These are phyloP conservation scores for Gracilaria gracilis DNA, from an alignment of 23 red algal genomes.

Conservation along the genomic window DNA sequence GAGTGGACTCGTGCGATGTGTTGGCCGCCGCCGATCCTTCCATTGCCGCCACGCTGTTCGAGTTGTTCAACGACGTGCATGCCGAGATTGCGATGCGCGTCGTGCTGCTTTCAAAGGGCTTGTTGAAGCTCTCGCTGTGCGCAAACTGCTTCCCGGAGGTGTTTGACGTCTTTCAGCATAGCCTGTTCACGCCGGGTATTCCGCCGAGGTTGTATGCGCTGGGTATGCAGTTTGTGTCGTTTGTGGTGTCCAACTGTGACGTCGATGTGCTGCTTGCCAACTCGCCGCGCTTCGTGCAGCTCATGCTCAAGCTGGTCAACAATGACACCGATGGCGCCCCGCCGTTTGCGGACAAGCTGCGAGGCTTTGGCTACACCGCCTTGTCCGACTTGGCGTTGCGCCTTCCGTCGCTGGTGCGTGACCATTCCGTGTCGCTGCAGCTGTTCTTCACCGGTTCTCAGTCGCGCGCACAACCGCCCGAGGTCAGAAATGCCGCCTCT, in stretches of 20 bases:
- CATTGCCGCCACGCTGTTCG: slow-evolving; percentile 49
- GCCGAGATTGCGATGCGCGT: slow-evolving; percentile 46
- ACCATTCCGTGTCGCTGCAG: not conserved
- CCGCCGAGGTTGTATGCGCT: slow-evolving; percentile 40
- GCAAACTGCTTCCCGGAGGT: slow-evolving; percentile 70
- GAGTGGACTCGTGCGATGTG: slow-evolving; percentile 31
- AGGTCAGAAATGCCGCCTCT: slow-evolving; percentile 48
- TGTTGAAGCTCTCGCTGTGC: slow-evolving; percentile 33
- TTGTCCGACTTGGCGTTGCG: slow-evolving; percentile 43
- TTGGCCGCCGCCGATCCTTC: slow-evolving; percentile 40
- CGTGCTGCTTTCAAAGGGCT: slow-evolving; percentile 39
- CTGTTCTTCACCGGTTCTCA: slow-evolving; percentile 50
- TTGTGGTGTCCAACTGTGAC: slow-evolving; percentile 47
- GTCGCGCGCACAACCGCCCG: slow-evolving; percentile 2
- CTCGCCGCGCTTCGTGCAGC: slow-evolving; percentile 11
- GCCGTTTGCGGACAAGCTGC: slow-evolving; percentile 32
- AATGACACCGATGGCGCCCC: slow-evolving; percentile 54
- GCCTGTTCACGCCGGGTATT: slow-evolving; percentile 42
- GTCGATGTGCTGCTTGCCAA: slow-evolving; percentile 32
- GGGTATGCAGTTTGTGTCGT: slow-evolving; percentile 76
- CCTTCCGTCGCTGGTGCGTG: slow-evolving; percentile 31
- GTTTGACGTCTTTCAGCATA: slow-evolving; percentile 26
- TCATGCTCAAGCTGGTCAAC: slow-evolving; percentile 46
- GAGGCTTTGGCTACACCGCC: slow-evolving; percentile 64
- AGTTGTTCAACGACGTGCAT: slow-evolving; percentile 37